These are phyloP conservation scores for Conticribra weissflogii DNA, from an alignment of 108 stramenopile genomes.

Conservation along the genomic window DNA sequence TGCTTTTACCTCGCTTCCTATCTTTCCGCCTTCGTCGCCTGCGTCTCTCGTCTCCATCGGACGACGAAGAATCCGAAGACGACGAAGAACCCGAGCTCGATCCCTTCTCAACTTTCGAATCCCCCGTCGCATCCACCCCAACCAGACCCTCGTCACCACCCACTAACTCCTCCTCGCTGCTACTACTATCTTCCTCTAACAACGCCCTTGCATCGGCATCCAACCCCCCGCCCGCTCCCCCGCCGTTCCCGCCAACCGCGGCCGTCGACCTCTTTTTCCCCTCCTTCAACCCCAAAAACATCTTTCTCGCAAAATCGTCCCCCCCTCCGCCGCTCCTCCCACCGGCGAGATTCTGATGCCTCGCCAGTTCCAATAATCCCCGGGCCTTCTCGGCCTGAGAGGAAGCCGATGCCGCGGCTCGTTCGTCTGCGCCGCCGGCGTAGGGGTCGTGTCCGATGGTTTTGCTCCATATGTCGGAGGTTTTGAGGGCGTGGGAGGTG, in stretches of 20 bases:
- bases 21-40: conserved; percentile 37
- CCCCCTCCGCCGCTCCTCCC: conserved; percentile 53
- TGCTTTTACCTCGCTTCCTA: conserved; percentile 44
- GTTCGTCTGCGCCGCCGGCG: conserved; percentile 47
- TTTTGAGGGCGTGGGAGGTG: conserved; percentile 68
- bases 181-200: conserved; percentile 70
- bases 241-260: conserved; percentile 10
- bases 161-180: conserved; percentile 84
- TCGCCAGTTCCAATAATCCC: conserved; percentile 74
- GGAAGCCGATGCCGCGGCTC: conserved; percentile 30
- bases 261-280: conserved; percentile 68
- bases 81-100: conserved; percentile 10
- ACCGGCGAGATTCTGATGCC: conserved; percentile 75
- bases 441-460: conserved; percentile 88
- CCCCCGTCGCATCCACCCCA: conserved; percentile 11
- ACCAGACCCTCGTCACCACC: conserved; percentile 83
- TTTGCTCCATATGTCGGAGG: conserved; percentile 81
- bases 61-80: conserved; percentile 23
- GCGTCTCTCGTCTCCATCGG: conserved; percentile 30
- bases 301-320: conserved; percentile 78
- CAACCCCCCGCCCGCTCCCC: conserved; percentile 18
- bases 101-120: background rate
- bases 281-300: conserved; percentile 78
- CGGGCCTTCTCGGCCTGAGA: conserved; percentile 64
- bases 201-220: conserved; percentile 42